Evolutionary conservation across 1,139 yeast genomes (phyloP), one percentile per base, ranked within the genome.

Genomic region (Geotrichum europaeum): DNA sequence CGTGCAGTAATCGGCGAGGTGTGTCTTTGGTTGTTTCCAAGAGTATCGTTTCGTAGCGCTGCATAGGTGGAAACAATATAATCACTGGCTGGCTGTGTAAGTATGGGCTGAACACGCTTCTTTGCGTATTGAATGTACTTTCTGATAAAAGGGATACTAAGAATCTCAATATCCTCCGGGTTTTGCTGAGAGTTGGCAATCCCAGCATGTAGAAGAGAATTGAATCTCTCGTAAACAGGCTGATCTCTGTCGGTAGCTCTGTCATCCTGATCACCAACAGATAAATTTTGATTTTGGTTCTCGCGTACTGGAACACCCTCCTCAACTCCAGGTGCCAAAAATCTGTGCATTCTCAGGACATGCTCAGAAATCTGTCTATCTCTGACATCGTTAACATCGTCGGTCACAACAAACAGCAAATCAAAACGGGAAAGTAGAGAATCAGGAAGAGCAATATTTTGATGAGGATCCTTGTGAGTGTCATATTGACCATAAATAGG

Each of bases 401-500:
- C 99, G 0, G 98, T 95, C 9, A 94, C 98, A 59, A 95, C 96
- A 72, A 94, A 94, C 61, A 94, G 77, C 71, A 94, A 82, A 81
- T 94, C 99, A 71, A 94, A 94, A 83, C 99, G 97, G 13, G 98
- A 94, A 65, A 94, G 80, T 64, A 94, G 79, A 4, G 99, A 94
- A 76, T 95, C 99, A 1, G 99, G 99, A 60, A 94, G 81, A 0
- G 98, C 98, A 68, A 95, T 95, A 71, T 94, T 94, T 75, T 89
- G 89, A 74, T 92, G 97, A 4, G 99, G 99, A 68, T 95, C 97
- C 76, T 89, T 91, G 75, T 89, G 96, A 47, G 92, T 86, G 75
- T 94, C 98, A 73, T 94, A 95, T 73, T 94, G 98, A 53, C 99
- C 99, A 75, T 86, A 91, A 2, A 94, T 92, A 0, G 99, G 99